A percentile compares a stretch with the other conserved stretches of the same genome.
Conservation (phyloP, 331 rosid genomes). For the Malus hybrid region DNA sequence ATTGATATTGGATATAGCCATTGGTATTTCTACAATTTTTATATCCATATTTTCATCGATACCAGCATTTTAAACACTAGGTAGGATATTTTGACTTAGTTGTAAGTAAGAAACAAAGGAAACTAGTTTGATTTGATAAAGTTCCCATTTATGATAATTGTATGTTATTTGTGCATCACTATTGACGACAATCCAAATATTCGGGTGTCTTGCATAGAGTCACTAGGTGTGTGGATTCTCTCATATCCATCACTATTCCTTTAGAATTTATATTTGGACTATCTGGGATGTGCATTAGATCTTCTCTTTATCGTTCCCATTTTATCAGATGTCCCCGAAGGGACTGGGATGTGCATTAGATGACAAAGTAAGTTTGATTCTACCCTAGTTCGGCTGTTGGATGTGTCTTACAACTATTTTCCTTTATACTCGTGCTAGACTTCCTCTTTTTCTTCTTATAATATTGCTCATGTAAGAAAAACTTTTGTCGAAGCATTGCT, state of each 20-base stretch:
- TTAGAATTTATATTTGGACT: conserved; percentile 87
- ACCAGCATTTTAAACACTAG: no score
- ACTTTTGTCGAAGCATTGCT: conserved; percentile 74
- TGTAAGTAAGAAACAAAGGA: no score
- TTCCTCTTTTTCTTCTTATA: conserved; percentile 20
- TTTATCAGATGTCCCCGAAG: no score
- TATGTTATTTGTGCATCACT: conserved; percentile 96
- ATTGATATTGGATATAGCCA: no score
- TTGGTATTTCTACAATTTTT: no score
- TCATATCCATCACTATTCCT: conserved; percentile 90
- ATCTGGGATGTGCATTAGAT: conserved; percentile 60
- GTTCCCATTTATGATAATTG: conserved; percentile 10
- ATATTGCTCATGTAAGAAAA: conserved; percentile 86
- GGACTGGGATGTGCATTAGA: conserved; percentile 33
- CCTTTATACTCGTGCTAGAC: background rate
- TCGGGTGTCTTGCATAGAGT: conserved; percentile 80
- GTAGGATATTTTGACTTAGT: no score
- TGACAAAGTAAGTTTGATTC: conserved; percentile 63
- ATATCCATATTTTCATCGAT: no score
- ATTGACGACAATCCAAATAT: conserved; percentile 86
- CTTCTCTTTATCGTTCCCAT: no score
- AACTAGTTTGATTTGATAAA: background rate
- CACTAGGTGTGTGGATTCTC: conserved; percentile 84
- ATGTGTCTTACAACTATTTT: conserved; percentile 1
- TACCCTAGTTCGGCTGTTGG: background rate